Base-by-base conservation (phyloP, 164 flowering plant genomes). In the Kalanchoe fedtschenkoi region DNA sequence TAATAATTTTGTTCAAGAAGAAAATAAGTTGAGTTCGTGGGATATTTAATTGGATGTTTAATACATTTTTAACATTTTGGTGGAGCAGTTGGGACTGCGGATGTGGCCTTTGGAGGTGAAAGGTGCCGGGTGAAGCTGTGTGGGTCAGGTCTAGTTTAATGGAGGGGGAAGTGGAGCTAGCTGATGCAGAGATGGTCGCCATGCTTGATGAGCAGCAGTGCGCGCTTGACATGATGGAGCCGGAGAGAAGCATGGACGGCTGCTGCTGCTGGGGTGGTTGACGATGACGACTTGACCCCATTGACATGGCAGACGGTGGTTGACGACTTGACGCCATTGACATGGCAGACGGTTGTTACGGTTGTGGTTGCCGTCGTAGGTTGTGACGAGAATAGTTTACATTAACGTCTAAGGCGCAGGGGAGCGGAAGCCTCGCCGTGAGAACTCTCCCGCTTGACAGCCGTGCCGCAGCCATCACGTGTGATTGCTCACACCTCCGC, bases 131-230 rank as follows among this genome's bases (percentile, higher is more conserved):
- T 58, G 61, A 26, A 21, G 24, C 17, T 9, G 42, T 1, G 28
- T 77, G 76, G 53, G 85, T 83, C 26, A 81, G 54, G 76, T 83
- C 85, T 0, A 81, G 74, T 63, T 83, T 79, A 30, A 83, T 72
- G 47, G 85, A 78, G 47, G 85, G 83, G 43, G n/a, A n/a, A 81
- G 81, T 59, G 88, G 88, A 7, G 85, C 83, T n/a, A n/a, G n/a
- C n/a, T 8, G 88, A 81, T 39, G 88, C 74, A 3, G 88, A 83
- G 24, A 83, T 58, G 22, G 82, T 81, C 39, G 85, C 82, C 80
- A 81, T 77, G 63, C 77, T 79, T 33, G 88, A 76, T 6, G 81
- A 42, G 51, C 63, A 38, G 35, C 61, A 44, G 2, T 77, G 80
- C 43, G 71, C 69, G 77, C 80, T 78, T 4, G 71, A 34, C 28